Conservation (phyloP, 2,329 filamentous ascomycete genomes). For the Ceratocystis harringtonii region DNA sequence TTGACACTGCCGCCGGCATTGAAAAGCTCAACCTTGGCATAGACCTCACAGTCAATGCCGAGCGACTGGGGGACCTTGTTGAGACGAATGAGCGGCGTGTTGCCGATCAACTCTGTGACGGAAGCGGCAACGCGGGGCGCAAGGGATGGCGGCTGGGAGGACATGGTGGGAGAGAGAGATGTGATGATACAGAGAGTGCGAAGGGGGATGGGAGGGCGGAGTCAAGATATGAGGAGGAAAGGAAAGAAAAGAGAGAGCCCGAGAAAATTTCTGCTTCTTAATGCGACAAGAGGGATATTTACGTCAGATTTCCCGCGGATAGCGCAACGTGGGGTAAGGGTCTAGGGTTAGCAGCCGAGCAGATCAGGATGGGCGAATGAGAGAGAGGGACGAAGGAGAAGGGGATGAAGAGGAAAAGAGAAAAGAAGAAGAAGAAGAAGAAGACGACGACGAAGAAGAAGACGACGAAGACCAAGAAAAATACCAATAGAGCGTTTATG, state of each 20-base stretch:
- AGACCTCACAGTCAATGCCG: slow-evolving; percentile 77
- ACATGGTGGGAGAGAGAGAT: background rate
- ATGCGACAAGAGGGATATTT: background rate
- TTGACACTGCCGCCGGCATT: slow-evolving; percentile 91
- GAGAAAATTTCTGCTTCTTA: no score
- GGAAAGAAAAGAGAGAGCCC: background rate
- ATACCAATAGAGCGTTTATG: background rate
- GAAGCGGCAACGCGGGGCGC: slow-evolving; percentile 36
- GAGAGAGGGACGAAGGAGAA: background rate
- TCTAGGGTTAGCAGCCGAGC: background rate
- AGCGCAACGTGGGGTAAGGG: background rate
- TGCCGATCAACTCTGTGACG: slow-evolving; percentile 79
- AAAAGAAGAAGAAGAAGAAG: background rate
- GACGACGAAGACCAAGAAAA: background rate
- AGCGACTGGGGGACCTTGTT: slow-evolving; percentile 87
- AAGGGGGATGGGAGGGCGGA: background rate
- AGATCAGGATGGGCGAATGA: background rate
- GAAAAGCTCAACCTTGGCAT: slow-evolving; percentile 84
- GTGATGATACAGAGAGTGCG: background rate
- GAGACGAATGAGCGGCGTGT: slow-evolving; percentile 85
- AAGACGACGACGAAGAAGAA: background rate
- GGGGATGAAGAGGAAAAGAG: background rate
- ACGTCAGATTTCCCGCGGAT: background rate
- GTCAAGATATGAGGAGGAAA: background rate
- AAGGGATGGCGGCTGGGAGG: slow-evolving; percentile 24